phyloP scores from a whole-genome alignment of 176 grass and related monocot species.

The Phyllostachys edulis region DNA sequence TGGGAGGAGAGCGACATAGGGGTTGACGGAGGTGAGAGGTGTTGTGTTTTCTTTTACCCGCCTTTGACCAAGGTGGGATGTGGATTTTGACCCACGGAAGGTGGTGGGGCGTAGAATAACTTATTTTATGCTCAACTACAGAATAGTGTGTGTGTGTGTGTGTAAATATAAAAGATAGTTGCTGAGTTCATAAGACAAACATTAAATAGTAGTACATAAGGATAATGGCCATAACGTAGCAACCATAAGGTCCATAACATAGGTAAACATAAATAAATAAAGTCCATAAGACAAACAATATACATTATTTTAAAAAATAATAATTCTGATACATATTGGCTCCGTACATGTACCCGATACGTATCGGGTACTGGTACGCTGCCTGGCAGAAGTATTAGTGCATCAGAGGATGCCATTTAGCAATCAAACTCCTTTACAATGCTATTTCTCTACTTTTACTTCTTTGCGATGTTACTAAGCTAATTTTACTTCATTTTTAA shows the following conservation, averaged over 20 bases:
- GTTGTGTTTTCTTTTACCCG: too few species aligned
- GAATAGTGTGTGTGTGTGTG: too few species aligned
- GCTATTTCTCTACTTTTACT: neutral
- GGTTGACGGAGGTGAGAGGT: too few species aligned
- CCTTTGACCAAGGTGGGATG: too few species aligned
- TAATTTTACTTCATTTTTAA: slow-evolving; percentile 1
- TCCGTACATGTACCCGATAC: neutral
- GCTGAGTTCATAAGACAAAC: too few species aligned
- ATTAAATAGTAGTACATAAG: too few species aligned
- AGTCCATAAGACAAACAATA: neutral
- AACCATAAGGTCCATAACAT: neutral
- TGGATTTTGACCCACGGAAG: too few species aligned
- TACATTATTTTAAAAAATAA: neutral
- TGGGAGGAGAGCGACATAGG: too few species aligned
- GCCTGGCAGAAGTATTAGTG: neutral
- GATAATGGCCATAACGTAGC: too few species aligned
- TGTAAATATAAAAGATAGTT: neutral
- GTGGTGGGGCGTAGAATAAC: too few species aligned
- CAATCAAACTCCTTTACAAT: slow-evolving; percentile 20
- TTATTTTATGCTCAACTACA: too few species aligned
- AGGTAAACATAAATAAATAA: neutral
- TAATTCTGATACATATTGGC: neutral
- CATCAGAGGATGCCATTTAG: neutral
- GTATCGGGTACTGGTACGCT: neutral
- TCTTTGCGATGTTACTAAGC: slow-evolving; percentile 1